phyloP scores from a whole-genome alignment of 331 rosid genomes.

The Malus hybrid region DNA sequence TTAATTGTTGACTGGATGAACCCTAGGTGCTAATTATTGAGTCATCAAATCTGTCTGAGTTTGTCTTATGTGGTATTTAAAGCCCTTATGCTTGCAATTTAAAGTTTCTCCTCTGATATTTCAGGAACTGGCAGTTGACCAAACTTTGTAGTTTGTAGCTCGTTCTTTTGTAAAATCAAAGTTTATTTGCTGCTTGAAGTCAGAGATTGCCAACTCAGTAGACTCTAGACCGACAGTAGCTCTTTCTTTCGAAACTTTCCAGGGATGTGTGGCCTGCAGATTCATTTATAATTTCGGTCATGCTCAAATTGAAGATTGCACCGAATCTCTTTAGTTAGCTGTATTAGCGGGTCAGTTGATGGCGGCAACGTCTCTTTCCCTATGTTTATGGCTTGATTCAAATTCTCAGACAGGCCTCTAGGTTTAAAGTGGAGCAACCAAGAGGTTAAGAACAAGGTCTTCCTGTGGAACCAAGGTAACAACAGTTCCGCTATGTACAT shows the following conservation, averaged over 20 bases:
- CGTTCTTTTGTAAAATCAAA: not conserved
- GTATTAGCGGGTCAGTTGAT: not conserved
- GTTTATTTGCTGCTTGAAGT: slow-evolving; percentile 6
- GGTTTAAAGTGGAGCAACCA: not conserved
- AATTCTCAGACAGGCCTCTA: slow-evolving; percentile 21
- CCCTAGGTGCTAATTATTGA: not conserved
- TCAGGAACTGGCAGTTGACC: slow-evolving; percentile 61
- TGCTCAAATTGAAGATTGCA: slow-evolving; percentile 20
- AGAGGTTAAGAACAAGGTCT: slow-evolving; percentile 7
- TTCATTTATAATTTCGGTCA: slow-evolving; percentile 16
- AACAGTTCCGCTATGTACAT: slow-evolving; percentile 25
- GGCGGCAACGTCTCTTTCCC: slow-evolving; percentile 4
- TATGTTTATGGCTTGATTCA: slow-evolving; percentile 2
- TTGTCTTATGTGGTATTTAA: not conserved
- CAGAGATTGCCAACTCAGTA: slow-evolving; percentile 26
- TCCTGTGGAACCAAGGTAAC: slow-evolving; percentile 10
- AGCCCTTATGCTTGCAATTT: slow-evolving; percentile 1
- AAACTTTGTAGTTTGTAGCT: slow-evolving; percentile 34
- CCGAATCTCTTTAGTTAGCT: slow-evolving; percentile 11
- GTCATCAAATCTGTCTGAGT: not conserved
- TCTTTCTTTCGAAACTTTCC: not conserved
- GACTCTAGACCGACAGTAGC: not conserved
- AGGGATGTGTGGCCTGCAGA: slow-evolving; percentile 21
- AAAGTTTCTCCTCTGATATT: slow-evolving; percentile 15
- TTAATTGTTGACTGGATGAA: not conserved